Percentiles rank a stretch among this genome's conserved stretches.
Evolutionary conservation across 805 yeast genomes (phyloP).

Genomic region (Lipomyces yamadae): DNA sequence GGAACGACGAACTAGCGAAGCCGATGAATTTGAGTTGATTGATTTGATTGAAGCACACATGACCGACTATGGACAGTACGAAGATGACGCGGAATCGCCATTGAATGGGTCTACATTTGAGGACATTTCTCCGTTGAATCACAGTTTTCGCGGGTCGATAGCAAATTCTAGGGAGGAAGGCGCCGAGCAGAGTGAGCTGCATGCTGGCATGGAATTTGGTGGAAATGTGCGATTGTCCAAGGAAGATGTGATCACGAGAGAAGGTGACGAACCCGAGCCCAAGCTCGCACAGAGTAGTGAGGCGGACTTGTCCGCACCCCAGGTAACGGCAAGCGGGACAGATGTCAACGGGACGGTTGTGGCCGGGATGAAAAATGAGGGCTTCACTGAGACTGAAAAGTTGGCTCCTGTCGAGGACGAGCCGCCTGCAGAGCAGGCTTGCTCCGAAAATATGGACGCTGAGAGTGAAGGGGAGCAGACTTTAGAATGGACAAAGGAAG

Average conservation of each 20-base stretch:
- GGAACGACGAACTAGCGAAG: background rate
- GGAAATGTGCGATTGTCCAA: too few relatives aligned
- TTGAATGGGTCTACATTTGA: constrained; percentile 14
- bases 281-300: background rate
- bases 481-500: too few relatives aligned
- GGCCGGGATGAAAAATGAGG: too few relatives aligned
- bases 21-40: constrained; percentile 25
- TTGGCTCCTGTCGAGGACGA: background rate
- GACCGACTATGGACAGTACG: constrained; percentile 11
- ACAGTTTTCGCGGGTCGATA: background rate
- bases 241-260: too few relatives aligned
- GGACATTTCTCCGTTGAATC: background rate
- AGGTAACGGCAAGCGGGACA: too few relatives aligned
- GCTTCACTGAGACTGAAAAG: too few relatives aligned
- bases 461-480: too few relatives aligned
- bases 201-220: background rate
- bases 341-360: too few relatives aligned
- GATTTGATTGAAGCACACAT: constrained; percentile 27
- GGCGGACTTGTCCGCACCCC: too few relatives aligned
- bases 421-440: background rate
- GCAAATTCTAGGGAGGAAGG: background rate
- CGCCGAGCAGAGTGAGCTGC: background rate
- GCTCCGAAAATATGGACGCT: background rate
- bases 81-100: constrained; percentile 1
- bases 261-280: background rate